Base-by-base conservation (phyloP, 1,139 yeast species). In the Taphrina betulina region DNA sequence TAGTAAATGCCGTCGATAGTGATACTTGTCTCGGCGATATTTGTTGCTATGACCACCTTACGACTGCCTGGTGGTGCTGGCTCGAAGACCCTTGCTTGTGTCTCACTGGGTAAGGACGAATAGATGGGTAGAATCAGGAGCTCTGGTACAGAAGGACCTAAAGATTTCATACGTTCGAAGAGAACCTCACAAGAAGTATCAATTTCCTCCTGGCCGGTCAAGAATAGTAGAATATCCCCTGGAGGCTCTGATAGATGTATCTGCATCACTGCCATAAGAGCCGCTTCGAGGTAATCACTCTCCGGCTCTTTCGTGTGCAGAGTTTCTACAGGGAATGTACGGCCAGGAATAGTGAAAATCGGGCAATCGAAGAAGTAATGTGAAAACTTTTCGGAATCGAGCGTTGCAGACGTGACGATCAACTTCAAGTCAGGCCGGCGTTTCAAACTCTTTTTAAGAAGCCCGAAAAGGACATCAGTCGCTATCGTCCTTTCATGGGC, bases 161-260 rank as follows among this genome's bases (percentile, higher is more conserved):
- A 69, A 0, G 80, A 75, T 63, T 84, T 81, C 67, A 84, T 77
- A 58, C 88, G 75, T 61, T 85, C 85, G 59, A 71, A 77, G 4
- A 89, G 69, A 0, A 82, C 79, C 64, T 87, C 95, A 66, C 94
- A 86, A 59, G 94, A 82, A 0, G 95, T 83, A 65, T 90, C 98
- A 66, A 90, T 90, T 69, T 92, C 98, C 68, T 90, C 96, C 69
- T 90, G 96, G 58, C 98, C 98, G 0, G 97, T 90, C 95, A 92
- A 84, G 65, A 92, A 92, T 5, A 90, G 89, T 12, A 92, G 70
- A 44, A 92, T 85, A 69, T 92, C 97, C 7, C 97, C 96, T 23
- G 81, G 80, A 0, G 77, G 78, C 5, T 75, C 71, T 45, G 79
- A 80, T 20, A 85, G 67, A 70, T 92, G 97, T 1, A 90, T 78